Evolutionary conservation across 352 stramenopile genomes (phyloP).

Genomic region (Globisporangium radiosum): DNA sequence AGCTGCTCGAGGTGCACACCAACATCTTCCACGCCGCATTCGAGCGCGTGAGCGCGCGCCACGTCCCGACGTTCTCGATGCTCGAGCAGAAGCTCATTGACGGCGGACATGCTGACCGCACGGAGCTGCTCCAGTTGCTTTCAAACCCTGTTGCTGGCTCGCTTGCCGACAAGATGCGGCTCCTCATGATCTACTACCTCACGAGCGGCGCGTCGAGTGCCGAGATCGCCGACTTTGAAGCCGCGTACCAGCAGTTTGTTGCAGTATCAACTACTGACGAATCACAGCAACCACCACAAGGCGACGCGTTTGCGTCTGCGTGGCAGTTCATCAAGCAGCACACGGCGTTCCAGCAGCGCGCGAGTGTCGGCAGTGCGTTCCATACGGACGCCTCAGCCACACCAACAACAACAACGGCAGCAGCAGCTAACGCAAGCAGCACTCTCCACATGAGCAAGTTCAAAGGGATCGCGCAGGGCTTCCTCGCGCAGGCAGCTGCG

Average conservation of each 20-base stretch:
- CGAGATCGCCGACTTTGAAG: slow-evolving; percentile 76
- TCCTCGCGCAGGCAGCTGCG: slow-evolving; percentile 68
- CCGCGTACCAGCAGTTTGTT: slow-evolving; percentile 55
- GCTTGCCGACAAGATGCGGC: slow-evolving; percentile 71
- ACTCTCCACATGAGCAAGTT: slow-evolving; percentile 75
- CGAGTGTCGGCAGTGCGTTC: slow-evolving; percentile 51
- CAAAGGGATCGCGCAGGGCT: slow-evolving; percentile 77
- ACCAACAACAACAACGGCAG: slow-evolving; percentile 12
- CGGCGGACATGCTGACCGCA: slow-evolving; percentile 59
- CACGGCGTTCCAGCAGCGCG: slow-evolving; percentile 74
- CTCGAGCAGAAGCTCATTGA: slow-evolving; percentile 86
- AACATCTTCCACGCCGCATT: slow-evolving; percentile 87
- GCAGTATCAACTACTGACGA: slow-evolving; percentile 15
- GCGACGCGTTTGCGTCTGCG: slow-evolving; percentile 40
- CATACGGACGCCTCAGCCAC: slow-evolving; percentile 17
- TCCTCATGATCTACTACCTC: slow-evolving; percentile 87
- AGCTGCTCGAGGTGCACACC: slow-evolving; percentile 84
- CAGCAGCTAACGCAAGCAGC: slow-evolving; percentile 12
- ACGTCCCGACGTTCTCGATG: slow-evolving; percentile 81
- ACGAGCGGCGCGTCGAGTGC: slow-evolving; percentile 56
- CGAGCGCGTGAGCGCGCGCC: slow-evolving; percentile 65
- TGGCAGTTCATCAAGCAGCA: slow-evolving; percentile 83
- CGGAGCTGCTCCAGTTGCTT: slow-evolving; percentile 66
- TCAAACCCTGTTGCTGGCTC: slow-evolving; percentile 56
- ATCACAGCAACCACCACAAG: neutral